These are phyloP conservation scores for Passalora sequoiae DNA, from an alignment of 2,329 filamentous ascomycete genomes.

Conservation along the genomic window DNA sequence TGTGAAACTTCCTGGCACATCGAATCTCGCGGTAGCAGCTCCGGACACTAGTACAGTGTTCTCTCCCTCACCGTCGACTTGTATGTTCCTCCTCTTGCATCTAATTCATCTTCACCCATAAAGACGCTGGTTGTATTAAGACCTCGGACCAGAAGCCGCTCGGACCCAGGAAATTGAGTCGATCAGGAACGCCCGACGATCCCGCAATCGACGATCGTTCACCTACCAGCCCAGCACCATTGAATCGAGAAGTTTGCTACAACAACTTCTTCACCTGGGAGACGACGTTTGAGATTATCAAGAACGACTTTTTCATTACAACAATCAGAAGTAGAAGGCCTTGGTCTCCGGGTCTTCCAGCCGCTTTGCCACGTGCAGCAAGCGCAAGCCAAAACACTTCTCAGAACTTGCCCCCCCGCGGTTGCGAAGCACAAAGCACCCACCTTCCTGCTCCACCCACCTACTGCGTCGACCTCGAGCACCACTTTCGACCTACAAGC, in stretches of 20 bases:
- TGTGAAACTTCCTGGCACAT: background rate
- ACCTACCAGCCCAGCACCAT: background rate
- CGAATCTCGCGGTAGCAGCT: too few relatives aligned
- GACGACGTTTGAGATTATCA: too few relatives aligned
- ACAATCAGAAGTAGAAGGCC: background rate
- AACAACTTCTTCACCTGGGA: conserved; percentile 1
- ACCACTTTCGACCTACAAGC: background rate
- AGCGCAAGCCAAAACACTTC: background rate
- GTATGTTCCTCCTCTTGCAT: too few relatives aligned
- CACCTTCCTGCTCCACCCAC: background rate
- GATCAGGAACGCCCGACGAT: background rate
- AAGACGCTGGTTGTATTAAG: too few relatives aligned
- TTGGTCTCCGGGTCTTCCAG: background rate
- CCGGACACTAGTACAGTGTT: too few relatives aligned
- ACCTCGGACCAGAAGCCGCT: background rate
- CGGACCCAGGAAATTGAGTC: too few relatives aligned
- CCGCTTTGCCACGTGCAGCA: background rate
- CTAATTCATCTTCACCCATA: too few relatives aligned
- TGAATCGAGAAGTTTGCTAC: background rate
- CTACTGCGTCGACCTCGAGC: background rate
- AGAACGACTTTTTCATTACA: too few relatives aligned
- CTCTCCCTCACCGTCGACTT: too few relatives aligned
- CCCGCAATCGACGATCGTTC: background rate
- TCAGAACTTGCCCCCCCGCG: background rate
- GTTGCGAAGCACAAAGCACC: conserved; percentile 1